These are phyloP conservation scores for Microbotryomycetes sp. DNA, from an alignment of 1,284 basidiomycete species.

Conservation along the genomic window DNA sequence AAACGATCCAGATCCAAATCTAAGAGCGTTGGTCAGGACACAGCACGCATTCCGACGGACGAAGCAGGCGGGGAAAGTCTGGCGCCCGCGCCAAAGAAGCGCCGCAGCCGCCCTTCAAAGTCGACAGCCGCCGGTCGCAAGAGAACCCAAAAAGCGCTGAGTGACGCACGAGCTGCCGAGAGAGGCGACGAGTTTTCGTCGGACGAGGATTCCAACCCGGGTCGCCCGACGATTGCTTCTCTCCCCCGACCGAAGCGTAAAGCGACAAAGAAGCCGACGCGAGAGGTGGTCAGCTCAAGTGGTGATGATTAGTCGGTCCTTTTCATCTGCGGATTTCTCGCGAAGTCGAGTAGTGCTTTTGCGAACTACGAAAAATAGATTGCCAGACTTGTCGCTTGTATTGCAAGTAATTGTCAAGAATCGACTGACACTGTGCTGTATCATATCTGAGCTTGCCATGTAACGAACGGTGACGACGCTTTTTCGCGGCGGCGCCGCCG, in stretches of 20 bases:
- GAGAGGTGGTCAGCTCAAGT: background rate
- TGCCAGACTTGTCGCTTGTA: too few relatives aligned
- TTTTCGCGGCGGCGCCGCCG: background rate
- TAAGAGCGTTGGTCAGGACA: accelerated
- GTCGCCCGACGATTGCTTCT: background rate
- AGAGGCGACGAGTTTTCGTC: conserved; percentile 14
- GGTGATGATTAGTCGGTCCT: too few relatives aligned
- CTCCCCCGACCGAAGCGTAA: background rate
- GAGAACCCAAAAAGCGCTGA: background rate
- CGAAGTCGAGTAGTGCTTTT: too few relatives aligned
- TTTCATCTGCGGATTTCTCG: too few relatives aligned
- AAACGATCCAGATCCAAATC: background rate
- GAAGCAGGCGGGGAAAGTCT: background rate
- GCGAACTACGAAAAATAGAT: too few relatives aligned
- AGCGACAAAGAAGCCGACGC: background rate
- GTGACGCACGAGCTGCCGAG: conserved; percentile 8
- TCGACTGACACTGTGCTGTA: too few relatives aligned
- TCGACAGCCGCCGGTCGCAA: conserved; percentile 11
- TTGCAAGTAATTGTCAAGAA: too few relatives aligned
- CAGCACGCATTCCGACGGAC: background rate
- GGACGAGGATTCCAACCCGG: conserved; percentile 11
- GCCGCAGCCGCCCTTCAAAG: background rate
- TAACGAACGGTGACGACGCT: background rate
- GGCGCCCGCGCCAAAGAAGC: background rate
- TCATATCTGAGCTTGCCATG: too few relatives aligned